Evolutionary conservation across 2,329 filamentous ascomycete species (phyloP), one percentile per base, ranked within the genome.

Genomic region (Exophiala phaeomuriformis): DNA sequence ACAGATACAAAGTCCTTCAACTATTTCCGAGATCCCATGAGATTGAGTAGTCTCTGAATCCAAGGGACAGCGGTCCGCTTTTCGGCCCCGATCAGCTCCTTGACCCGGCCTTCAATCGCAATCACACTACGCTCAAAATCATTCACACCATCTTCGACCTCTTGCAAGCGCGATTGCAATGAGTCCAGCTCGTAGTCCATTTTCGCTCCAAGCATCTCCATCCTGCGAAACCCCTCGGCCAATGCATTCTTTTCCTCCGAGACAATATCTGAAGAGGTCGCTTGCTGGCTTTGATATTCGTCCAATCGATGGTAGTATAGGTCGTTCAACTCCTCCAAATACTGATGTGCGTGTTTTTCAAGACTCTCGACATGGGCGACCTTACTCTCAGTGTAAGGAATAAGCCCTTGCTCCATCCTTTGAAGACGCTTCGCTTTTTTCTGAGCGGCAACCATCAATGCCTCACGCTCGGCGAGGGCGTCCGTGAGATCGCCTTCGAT

Each of bases 141-240:
- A 7, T 72, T 73, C 0, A 95, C 82, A 1, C 86, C 87, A 57
- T 89, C 86, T 65, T 95, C 90, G 5, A 95, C 86, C 65, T 97
- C 91, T 63, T 87, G 79, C 6, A 95, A 85, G 64, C 89, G 89
- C 45, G 84, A 82, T 46, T 83, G 77, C n/a, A 97, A 74, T 10
- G 83, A 82, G 55, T 85, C 81, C 57, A 96, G 84, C 73, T 96
- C 91, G 69, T 97, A 97, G 64, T 97, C 90, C 51, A 97, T 76
- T 69, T 90, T 90, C 19, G 89, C 88, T 2, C 85, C 82, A 37
- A 94, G 74, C 27, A 85, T 80, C 67, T 95, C 90, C 9, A 96
- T 77, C 59, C 93, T 87, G 67, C 85, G 85, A 56, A 90, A 75
- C 10, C 79, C 78, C 65, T 93, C 88, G 3, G 79, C 80, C 36